Base-by-base conservation (phyloP, 495 filamentous ascomycete species). In the Chlorociboria aeruginascens region DNA sequence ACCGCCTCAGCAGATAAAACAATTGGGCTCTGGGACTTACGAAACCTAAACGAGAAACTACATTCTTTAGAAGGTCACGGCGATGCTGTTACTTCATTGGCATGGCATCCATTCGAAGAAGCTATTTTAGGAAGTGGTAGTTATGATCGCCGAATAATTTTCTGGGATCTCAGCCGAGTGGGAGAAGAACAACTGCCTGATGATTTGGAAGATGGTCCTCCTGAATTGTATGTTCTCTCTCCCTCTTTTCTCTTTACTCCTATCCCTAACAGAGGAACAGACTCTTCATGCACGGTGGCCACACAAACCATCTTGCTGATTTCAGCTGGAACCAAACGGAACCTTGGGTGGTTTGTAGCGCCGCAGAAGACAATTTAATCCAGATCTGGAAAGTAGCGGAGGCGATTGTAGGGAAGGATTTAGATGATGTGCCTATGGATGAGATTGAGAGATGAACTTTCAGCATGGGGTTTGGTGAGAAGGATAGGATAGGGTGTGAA, bases 251-350 rank as follows among this genome's bases (percentile, higher is more conserved):
- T 34, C 7, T 35, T 7, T 28, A 34, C 32, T 43, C 28, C 11
- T 39, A 32, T 46, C 37, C 61, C 4, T 67, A 58, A 62, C 44
- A 56, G 11, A 43, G 44, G 2, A 11, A 8, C 52, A 87, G 84
- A 40, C 68, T 95, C 11, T 99, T 99, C 63, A 99, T 99, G 92
- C 93, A 99, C 56, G 93, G 92, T 49, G 93, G 93, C 17, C 93
- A 97, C 67, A 99, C 90, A 12, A 95, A 95, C 61, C 83, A 89
- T 46, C 80, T 99, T 35, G 84, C 85, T 8, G 93, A 99, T 64
- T 97, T 99, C 56, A 88, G 82, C 69, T 99, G 90, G 89, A 99
- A 97, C 61, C 75, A 80, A 49, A 95, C 89, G 57, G 85, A 95
- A 57, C 89, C 89, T 10, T 99, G 93, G 93, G 77, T 94, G 29